phyloP scores from a whole-genome alignment of 371 early-diverging fungal genomes.

The Apophysomyces elegans region DNA sequence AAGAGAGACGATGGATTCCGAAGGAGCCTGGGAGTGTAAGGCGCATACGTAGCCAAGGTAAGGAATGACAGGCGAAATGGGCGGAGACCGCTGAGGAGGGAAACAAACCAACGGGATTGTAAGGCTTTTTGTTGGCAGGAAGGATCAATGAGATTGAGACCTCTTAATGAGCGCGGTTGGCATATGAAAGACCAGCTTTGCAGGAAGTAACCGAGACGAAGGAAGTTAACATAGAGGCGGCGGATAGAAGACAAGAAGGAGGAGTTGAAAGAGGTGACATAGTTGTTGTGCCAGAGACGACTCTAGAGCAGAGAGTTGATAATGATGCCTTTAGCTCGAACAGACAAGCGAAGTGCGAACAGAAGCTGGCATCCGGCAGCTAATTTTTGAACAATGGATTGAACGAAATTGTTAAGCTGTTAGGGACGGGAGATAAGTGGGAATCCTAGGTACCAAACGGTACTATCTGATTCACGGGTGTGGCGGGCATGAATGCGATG shows the following conservation, averaged over 20 bases:
- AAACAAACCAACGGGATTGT: constrained; percentile 2
- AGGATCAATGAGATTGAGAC: constrained; percentile 3
- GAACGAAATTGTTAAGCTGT: not conserved
- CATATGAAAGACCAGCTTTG: not conserved
- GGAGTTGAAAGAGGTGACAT: not conserved
- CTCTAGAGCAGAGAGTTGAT: not conserved
- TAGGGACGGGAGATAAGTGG: not conserved
- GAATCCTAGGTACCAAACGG: not conserved
- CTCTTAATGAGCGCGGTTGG: not conserved
- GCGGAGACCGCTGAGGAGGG: not conserved
- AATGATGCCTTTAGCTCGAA: not conserved
- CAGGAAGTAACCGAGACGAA: not conserved
- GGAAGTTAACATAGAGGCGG: not conserved
- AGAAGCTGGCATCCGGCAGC: not conserved
- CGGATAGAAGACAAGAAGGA: not conserved
- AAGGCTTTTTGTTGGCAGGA: not conserved
- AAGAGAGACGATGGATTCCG: not conserved
- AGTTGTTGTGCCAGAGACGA: not conserved
- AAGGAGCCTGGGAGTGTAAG: not conserved
- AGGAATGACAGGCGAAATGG: not conserved
- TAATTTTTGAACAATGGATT: not conserved
- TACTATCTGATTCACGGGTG: not conserved
- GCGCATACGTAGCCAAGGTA: not conserved
- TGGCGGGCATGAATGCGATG: not conserved
- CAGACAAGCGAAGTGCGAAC: not conserved